A percentile compares a stretch with the other conserved stretches of the same genome.
These are phyloP conservation scores for Anisodus tanguticus DNA, from an alignment of 257 asterid genomes.

Conservation along the genomic window DNA sequence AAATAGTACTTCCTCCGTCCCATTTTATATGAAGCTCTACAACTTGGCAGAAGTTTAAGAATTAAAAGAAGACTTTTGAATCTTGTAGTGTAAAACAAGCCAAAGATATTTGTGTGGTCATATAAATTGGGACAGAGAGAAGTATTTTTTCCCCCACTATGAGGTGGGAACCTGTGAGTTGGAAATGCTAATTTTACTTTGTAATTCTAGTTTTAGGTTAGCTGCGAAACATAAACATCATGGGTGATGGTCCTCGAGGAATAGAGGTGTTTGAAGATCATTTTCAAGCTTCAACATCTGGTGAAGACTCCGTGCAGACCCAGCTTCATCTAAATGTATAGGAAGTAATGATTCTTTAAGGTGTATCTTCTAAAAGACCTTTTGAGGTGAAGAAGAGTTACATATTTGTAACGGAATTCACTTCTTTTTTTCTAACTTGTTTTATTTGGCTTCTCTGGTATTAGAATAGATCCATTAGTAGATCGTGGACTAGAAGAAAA, in stretches of 20 bases:
- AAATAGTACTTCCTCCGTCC: background rate
- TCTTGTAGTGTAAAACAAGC: no score
- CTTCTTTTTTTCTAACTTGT: conserved; percentile 5
- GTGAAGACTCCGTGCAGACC: conserved; percentile 47
- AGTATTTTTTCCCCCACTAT: background rate
- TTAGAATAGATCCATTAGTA: conserved; percentile 64
- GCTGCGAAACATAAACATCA: conserved; percentile 43
- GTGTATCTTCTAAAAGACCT: conserved; percentile 41
- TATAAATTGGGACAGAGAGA: no score
- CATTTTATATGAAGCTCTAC: no score
- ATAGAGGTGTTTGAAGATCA: conserved; percentile 63
- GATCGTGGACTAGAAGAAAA: conserved; percentile 51
- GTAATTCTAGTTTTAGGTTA: background rate
- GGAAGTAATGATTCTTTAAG: conserved; percentile 42
- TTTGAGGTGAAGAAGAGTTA: conserved; percentile 10
- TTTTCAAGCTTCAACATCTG: conserved; percentile 66
- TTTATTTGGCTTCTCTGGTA: conserved; percentile 22
- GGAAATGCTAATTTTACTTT: conserved; percentile 12
- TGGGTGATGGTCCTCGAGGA: conserved; percentile 88
- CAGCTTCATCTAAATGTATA: conserved; percentile 35
- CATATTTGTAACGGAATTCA: conserved; percentile 30
- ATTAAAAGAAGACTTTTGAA: no score
- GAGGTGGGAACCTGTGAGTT: conserved; percentile 10
- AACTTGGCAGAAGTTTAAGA: no score
- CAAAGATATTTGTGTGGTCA: no score